phyloP scores from a whole-genome alignment of 176 grass and related monocot genomes.

The Eleusine indica region DNA sequence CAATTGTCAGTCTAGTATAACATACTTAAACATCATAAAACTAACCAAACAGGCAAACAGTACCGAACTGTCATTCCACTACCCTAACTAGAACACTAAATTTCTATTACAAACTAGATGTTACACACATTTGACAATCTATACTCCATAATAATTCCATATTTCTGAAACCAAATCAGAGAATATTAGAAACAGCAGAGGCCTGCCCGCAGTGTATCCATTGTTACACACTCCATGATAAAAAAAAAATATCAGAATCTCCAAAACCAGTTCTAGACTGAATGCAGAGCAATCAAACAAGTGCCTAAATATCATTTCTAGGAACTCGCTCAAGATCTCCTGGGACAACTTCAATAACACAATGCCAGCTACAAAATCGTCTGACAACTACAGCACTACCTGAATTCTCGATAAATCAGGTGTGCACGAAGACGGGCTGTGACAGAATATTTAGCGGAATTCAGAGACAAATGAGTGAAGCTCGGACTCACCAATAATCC shows the following conservation, averaged over 20 bases:
- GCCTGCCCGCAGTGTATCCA: background rate
- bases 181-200: background rate
- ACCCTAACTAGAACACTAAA: background rate
- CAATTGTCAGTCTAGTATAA: background rate
- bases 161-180: slow-evolving; percentile 12
- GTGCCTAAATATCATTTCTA: background rate
- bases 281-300: slow-evolving; percentile 30
- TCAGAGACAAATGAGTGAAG: slow-evolving; percentile 21
- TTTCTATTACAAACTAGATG: background rate
- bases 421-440: background rate
- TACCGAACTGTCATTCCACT: background rate
- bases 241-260: slow-evolving; percentile 23
- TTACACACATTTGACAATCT: too few relatives aligned
- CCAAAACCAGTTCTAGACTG: background rate
- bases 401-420: background rate
- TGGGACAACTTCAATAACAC: background rate
- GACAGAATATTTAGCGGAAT: background rate
- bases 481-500: slow-evolving; percentile 71
- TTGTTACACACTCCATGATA: background rate
- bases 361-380: background rate
- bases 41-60: background rate
- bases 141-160: background rate
- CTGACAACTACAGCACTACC: background rate
- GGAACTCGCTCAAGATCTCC: slow-evolving; percentile 2
- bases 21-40: background rate